Evolutionary conservation across 148 eudicot species (phyloP).

Genomic region (Fagopyrum homotropicum): DNA sequence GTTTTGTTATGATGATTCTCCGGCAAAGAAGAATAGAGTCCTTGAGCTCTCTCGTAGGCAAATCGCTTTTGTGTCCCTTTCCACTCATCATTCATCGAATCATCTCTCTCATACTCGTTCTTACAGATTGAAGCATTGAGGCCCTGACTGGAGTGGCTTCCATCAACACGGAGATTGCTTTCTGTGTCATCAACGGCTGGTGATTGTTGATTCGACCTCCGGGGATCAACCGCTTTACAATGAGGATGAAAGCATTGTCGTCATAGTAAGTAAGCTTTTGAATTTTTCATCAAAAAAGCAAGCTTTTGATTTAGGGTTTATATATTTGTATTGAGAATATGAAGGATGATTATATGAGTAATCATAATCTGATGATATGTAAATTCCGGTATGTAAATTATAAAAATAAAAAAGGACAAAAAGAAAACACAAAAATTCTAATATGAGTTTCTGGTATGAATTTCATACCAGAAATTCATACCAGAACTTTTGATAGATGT

Average conservation of each 20-base stretch:
- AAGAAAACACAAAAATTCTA: too few relatives aligned
- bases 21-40: constrained; percentile 70
- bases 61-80: neutral
- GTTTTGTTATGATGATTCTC: constrained; percentile 85
- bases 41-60: constrained; percentile 98
- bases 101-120: neutral
- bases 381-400: too few relatives aligned
- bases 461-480: too few relatives aligned
- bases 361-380: too few relatives aligned
- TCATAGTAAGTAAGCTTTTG: constrained; percentile 37
- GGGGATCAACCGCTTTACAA: constrained; percentile 91
- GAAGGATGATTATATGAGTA: too few relatives aligned
- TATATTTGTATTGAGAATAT: too few relatives aligned
- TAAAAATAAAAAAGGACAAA: too few relatives aligned
- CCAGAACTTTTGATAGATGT: too few relatives aligned
- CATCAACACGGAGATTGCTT: constrained; percentile 65
- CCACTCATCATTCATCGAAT: too few relatives aligned
- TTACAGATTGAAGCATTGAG: constrained; percentile 72
- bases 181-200: constrained; percentile 78
- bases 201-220: constrained; percentile 81
- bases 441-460: too few relatives aligned
- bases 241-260: constrained; percentile 51
- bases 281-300: too few relatives aligned
- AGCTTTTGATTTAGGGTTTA: too few relatives aligned
- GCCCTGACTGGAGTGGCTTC: constrained; percentile 91